phyloP scores from a whole-genome alignment of 1,284 basidiomycete species.

The Melanopsichium pennsylvanicum region DNA sequence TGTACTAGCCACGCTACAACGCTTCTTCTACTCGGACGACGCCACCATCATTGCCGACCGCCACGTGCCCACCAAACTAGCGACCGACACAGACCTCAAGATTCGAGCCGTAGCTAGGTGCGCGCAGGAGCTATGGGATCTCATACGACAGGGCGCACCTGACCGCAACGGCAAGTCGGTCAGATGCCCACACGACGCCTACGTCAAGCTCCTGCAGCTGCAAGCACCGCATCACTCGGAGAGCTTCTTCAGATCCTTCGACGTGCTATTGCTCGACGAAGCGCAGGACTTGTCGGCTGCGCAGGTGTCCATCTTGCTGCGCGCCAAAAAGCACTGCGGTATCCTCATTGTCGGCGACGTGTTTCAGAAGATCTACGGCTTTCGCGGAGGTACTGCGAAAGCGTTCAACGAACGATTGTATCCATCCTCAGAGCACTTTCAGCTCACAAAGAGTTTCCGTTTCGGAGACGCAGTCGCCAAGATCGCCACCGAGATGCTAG shows the following conservation, averaged over 20 bases:
- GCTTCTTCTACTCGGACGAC: conserved; percentile 57
- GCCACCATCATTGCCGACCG: conserved; percentile 31
- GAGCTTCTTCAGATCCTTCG: conserved; percentile 48
- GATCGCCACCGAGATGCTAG: conserved; percentile 50
- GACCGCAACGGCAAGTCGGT: conserved; percentile 38
- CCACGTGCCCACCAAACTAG: conserved; percentile 50
- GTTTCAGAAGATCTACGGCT: conserved; percentile 63
- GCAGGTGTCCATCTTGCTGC: conserved; percentile 52
- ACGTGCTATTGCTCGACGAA: conserved; percentile 58
- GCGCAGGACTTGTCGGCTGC: conserved; percentile 61
- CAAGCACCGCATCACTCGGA: conserved; percentile 37
- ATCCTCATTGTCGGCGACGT: conserved; percentile 60
- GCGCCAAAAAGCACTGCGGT: conserved; percentile 51
- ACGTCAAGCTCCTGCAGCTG: conserved; percentile 60
- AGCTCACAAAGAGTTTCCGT: conserved; percentile 59
- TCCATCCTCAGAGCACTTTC: conserved; percentile 45
- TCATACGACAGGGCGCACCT: conserved; percentile 36
- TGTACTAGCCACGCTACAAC: conserved; percentile 51
- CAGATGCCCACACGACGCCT: conserved; percentile 58
- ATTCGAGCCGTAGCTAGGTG: conserved; percentile 34
- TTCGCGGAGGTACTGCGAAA: conserved; percentile 55
- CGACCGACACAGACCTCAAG: conserved; percentile 49
- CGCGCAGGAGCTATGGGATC: conserved; percentile 51
- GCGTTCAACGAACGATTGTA: conserved; percentile 57
- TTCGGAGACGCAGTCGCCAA: conserved; percentile 54